Evolutionary conservation across 2,329 filamentous ascomycete species (phyloP), one percentile per base, ranked within the genome.

Genomic region (Sporothrix euskadiensis): DNA sequence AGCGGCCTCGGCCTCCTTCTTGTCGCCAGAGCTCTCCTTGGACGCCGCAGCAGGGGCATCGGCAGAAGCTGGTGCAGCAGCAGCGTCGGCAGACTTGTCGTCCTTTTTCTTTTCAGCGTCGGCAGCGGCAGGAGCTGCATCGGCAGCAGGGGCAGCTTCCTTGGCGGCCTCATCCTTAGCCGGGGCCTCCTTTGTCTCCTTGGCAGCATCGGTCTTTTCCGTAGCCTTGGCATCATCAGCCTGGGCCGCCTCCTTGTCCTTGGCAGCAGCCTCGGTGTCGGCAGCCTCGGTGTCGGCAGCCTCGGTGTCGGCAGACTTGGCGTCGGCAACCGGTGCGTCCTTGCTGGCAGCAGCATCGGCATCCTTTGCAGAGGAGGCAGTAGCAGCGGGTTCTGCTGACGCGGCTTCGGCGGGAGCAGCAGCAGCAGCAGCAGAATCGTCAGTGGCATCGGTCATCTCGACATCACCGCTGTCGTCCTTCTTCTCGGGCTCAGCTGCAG

Each of bases 401-500:
- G 47, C 30, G 12, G 16, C 19, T 47, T 69, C 65, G 4, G 47
- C 47, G 35, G 65, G 65, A 5, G 16, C 65, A 22, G 65, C 65
- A 30, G 52, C 52, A n/a, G 44, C 65, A 12, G 52, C 22, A 69
- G 65, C 47, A 26, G 26, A 26, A 12, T 68, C 63, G 16, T 69
- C 65, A 26, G 47, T 47, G 3, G 65, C 65, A 10, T 74, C 71
- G 3, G 66, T 54, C 85, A 88, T 88, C 9, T 85, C 84, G 10
- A 87, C 80, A 76, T 88, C 85, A 19, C 85, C 85, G 74, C 87
- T 85, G 2, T 79, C 79, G 35, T 69, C 65, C 30, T 69, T 35
- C 47, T 69, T 69, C 14, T 32, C 47, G 26, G 65, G 19, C 30
- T 75, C 68, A 57, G 41, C 63, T 2, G 26, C 26, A 8, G 49